phyloP scores from a whole-genome alignment of 108 stramenopile genomes.

The Schizochytrium sp. region DNA sequence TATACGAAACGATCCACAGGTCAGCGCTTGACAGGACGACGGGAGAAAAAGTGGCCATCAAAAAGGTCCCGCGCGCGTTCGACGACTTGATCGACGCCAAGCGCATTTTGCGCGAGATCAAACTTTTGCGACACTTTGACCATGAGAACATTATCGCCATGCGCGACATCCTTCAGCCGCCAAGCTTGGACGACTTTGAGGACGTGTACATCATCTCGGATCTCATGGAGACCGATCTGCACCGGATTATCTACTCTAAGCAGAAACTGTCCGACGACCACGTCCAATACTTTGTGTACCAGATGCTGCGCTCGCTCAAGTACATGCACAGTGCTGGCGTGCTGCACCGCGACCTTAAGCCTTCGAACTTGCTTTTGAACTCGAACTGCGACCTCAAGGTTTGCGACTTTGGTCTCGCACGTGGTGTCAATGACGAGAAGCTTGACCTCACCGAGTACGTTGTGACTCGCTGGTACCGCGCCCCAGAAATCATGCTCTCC shows the following conservation, averaged over 20 bases:
- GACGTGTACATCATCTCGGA: conserved; percentile 97
- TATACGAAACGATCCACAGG: conserved; percentile 36
- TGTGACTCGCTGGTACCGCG: conserved; percentile 62
- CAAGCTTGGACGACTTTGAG: conserved; percentile 48
- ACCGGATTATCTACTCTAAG: conserved; percentile 96
- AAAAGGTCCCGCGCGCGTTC: conserved; percentile 82
- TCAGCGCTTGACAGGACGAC: conserved; percentile 35
- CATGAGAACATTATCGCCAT: conserved; percentile 52
- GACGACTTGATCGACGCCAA: conserved; percentile 98
- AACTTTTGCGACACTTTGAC: conserved; percentile 50
- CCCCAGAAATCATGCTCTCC: conserved; percentile 98
- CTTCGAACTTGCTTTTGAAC: conserved; percentile 92
- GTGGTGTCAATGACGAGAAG: conserved; percentile 61
- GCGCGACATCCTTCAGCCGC: conserved; percentile 26
- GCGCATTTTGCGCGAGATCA: conserved; percentile 94
- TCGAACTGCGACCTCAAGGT: conserved; percentile 97
- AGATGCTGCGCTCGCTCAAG: conserved; percentile 88
- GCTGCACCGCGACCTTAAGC: conserved; percentile 93
- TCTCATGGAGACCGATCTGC: conserved; percentile 96
- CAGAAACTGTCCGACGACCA: conserved; percentile 90
- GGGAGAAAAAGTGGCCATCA: conserved; percentile 79
- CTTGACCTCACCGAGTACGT: conserved; percentile 51
- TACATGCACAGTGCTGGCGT: conserved; percentile 98
- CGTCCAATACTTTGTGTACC: conserved; percentile 94
- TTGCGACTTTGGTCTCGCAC: conserved; percentile 96